Percentiles rank a stretch among this genome's conserved stretches.
Evolutionary conservation across 306 rosid species (phyloP).

Genomic region (Trifolium fragiferum): DNA sequence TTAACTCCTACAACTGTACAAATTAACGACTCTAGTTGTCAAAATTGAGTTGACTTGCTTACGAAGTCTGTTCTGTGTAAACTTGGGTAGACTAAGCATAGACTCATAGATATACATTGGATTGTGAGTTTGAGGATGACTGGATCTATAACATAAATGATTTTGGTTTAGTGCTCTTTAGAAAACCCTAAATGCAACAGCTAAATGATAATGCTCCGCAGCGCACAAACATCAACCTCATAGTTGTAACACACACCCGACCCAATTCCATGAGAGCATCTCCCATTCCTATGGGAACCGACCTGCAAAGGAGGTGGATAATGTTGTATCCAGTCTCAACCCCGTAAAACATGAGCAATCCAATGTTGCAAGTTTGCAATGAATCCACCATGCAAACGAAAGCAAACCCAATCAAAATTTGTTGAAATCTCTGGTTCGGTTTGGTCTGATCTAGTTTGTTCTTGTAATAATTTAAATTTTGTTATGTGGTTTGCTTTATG

Average conservation of each 20-base stretch:
- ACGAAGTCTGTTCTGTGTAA: not conserved
- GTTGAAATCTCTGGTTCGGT: not conserved
- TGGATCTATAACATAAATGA: not conserved
- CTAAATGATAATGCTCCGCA: too few species aligned
- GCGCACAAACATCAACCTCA: too few species aligned
- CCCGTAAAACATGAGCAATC: not conserved
- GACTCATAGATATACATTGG: not conserved
- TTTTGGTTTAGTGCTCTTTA: too few species aligned
- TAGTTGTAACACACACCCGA: too few species aligned
- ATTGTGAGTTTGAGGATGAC: not conserved
- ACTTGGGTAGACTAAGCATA: not conserved
- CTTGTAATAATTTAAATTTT: too few species aligned
- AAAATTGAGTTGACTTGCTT: not conserved
- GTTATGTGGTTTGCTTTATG: not conserved
- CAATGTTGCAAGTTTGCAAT: not conserved
- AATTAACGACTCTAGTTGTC: not conserved
- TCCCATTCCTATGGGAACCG: too few species aligned
- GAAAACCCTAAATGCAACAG: too few species aligned
- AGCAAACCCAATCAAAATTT: not conserved
- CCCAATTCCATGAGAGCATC: too few species aligned
- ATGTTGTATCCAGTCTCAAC: not conserved
- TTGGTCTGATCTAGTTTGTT: too few species aligned
- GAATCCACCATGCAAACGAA: not conserved
- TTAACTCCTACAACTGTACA: not conserved
- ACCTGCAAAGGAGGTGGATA: too few species aligned